phyloP scores from a whole-genome alignment of 805 yeast genomes.

The Scheffersomyces stipitis region DNA sequence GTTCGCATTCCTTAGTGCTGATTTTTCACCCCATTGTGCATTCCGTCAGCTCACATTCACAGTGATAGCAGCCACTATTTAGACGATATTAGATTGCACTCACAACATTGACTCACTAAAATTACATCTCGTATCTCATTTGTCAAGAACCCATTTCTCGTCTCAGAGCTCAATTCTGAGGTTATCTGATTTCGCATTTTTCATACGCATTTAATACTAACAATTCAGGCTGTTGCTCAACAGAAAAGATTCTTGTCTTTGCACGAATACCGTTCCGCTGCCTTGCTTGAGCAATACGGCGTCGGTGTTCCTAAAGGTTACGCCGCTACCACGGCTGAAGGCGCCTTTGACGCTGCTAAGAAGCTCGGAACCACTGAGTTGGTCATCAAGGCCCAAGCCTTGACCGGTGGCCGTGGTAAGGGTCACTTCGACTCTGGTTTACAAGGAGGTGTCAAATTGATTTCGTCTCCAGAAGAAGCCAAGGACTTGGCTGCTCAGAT shows the following conservation, averaged over 20 bases:
- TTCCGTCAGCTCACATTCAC: background rate
- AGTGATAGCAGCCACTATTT: background rate
- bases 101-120: background rate
- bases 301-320: constrained; percentile 89
- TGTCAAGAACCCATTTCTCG: background rate
- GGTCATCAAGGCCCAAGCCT: constrained; percentile 97
- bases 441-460: constrained; percentile 94
- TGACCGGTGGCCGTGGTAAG: constrained; percentile 99
- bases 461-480: constrained; percentile 82
- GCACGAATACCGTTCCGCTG: constrained; percentile 96
- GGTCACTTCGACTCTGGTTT: constrained; percentile 96
- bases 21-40: background rate
- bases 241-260: constrained; percentile 76
- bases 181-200: constrained; percentile 1
- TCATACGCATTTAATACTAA: constrained; percentile 16
- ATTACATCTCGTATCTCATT: background rate
- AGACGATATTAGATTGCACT: background rate
- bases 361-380: constrained; percentile 72
- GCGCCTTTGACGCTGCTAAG: constrained; percentile 82
- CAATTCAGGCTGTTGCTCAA: constrained; percentile 21
- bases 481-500: constrained; percentile 81
- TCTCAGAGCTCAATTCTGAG: background rate
- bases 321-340: constrained; percentile 87
- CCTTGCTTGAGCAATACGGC: constrained; percentile 76
- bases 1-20: no score